Evolutionary conservation across 2,329 filamentous ascomycete genomes (phyloP).

Genomic region (Chrysoporthe puriensis): DNA sequence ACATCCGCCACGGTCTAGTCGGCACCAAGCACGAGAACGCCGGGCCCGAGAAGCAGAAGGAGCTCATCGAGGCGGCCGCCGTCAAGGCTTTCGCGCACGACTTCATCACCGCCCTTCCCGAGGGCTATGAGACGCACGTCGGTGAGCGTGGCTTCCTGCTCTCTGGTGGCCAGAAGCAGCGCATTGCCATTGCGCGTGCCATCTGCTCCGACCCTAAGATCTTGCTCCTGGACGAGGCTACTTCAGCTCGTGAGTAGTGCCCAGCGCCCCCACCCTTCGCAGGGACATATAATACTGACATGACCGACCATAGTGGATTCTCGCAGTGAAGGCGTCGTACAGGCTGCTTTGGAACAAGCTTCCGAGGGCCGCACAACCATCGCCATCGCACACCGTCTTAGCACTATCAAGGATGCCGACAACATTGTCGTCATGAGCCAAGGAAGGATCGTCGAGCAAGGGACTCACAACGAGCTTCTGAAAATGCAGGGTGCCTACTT

Average conservation of each 20-base stretch:
- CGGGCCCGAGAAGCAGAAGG: constrained; percentile 67
- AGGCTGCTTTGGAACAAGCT: constrained; percentile 87
- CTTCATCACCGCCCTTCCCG: constrained; percentile 80
- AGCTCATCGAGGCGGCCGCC: constrained; percentile 78
- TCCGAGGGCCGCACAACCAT: constrained; percentile 89
- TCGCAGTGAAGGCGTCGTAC: constrained; percentile 91
- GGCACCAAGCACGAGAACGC: constrained; percentile 77
- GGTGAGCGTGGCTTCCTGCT: constrained; percentile 91
- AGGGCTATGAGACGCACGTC: constrained; percentile 93
- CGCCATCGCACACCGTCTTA: constrained; percentile 92
- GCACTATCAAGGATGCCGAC: constrained; percentile 90
- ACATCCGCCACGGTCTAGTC: constrained; percentile 88
- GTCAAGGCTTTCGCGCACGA: constrained; percentile 93
- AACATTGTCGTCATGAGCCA: constrained; percentile 93
- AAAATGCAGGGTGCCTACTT: constrained; percentile 74
- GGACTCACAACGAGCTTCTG: constrained; percentile 80
- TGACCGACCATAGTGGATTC: constrained; percentile 77
- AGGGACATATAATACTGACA: background rate
- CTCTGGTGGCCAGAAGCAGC: constrained; percentile 94
- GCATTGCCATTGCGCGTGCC: constrained; percentile 90
- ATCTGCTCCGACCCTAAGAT: constrained; percentile 92
- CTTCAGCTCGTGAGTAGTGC: constrained; percentile 40
- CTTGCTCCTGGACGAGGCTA: constrained; percentile 91
- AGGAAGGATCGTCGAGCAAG: constrained; percentile 89
- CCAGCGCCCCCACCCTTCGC: too few relatives aligned